Base-by-base conservation (phyloP, 2,329 filamentous ascomycete species). In the Diplodia intermedia region DNA sequence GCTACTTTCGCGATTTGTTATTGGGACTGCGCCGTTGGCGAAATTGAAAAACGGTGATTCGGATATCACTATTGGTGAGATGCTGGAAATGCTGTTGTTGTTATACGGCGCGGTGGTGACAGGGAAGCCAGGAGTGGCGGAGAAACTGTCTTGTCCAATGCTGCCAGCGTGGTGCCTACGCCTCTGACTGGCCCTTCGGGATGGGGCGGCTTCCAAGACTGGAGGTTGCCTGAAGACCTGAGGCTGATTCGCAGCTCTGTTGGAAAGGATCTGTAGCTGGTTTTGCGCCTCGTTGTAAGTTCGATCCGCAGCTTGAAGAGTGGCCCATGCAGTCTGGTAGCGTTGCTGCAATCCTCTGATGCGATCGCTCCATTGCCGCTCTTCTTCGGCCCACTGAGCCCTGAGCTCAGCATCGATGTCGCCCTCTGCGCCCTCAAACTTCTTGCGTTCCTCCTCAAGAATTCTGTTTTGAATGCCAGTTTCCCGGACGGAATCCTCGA, bases 401-500 rank as follows among this genome's bases (percentile, higher is more conserved):
- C 76, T 77, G 31, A 80, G 76, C 36, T 78, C 75, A 52, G 78
- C 80, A 33, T 78, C 73, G 6, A 77, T 75, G 26, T 78, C 79
- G 49, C 82, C 79, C 69, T 84, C 82, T 8, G 76, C 79, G 50
- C 77, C 74, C 67, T 79, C 78, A 9, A 79, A 70, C 49, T 85
- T 86, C 77, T 90, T 90, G 61, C 88, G 82, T 71, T 90, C 86
- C 69, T 89, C 88, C 75, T 95, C 92, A 31, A 93, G 84, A 63
- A 89, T 86, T 75, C 92, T 92, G 71, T 94, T 87, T 71, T 90
- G 87, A 29, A 83, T 82, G n/a, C 88, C 86, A 73, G 90, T 91
- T 69, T 91, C 86, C 71, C 88, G 90, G 33, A 95, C 85, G 70
- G 92, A 89, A 9, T 91, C 86, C 76, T 95, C 92, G 62, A 94